Base-by-base conservation (phyloP, 768 basidiomycete genomes). In the Lactifluus echinatus region DNA sequence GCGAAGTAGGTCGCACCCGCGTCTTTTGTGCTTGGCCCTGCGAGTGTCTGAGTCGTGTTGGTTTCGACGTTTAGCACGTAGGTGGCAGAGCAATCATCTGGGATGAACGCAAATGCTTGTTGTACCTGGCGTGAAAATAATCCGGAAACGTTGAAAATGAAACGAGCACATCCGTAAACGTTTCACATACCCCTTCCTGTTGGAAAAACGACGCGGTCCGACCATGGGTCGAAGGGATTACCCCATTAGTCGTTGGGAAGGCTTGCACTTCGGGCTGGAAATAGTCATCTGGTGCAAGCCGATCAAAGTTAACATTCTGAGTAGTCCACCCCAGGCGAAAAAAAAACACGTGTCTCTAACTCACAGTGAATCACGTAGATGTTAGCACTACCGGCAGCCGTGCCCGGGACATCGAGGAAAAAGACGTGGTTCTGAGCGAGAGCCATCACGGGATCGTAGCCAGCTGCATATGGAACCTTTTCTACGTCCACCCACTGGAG, bases 351-450 rank as follows among this genome's bases (percentile, higher is more conserved):
- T 19, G 15, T 11, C 8, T 8, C 23, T 15, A 4, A 74, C 85
- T 63, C 65, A 87, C 89, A 94, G 69, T 94, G 92, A 59, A 94
- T 88, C 26, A 93, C 89, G 62, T 89, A 94, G 56, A 93, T 85
- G 52, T 83, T 74, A 2, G 83, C 85, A 39, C 77, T 80, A 11
- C 91, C 91, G 19, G 85, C 78, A n/a, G 79, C 56, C 7, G 78
- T 74, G 23, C 74, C 76, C 8, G 89, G 86, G 2, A 88, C 82
- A 58, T 87, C 75, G 23, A 93, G 74, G 78, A 91, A 93, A 68
- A 86, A 82, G 52, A 94, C 75, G 66, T 94, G 92, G 68, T 94
- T 94, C 64, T 89, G 83, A 10, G 90, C 89, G 36, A 90, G 74
- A 0, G 85, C 89, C 79, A 89, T 84, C 57, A 85, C 82, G 15